Base-by-base conservation (phyloP, 208 protist species). In the Sergeia podlipaevii region DNA sequence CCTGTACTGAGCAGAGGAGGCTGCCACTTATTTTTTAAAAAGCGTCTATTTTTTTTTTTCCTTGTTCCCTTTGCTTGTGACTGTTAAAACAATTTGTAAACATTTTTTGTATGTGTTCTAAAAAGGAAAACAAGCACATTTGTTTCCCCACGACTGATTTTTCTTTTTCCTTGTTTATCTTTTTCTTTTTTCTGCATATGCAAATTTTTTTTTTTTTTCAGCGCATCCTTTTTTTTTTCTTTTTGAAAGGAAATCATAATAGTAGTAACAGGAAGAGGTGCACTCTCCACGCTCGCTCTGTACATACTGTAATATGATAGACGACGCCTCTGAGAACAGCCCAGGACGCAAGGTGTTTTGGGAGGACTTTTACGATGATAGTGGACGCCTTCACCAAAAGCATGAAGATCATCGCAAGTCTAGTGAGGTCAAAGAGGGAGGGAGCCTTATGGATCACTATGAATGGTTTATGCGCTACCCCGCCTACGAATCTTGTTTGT, bases 391-490 rank as follows among this genome's bases (percentile, higher is more conserved):
- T 2, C 41, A 44, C 1, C 6, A 58, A 11, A 80, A 86, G 52
- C 57, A 86, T 46, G 33, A 34, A 36, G 39, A 51, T 3, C n/a
- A 77, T 24, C 64, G 62, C 8, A 52, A 49, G 21, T 36, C 67
- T 13, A 48, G 44, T 17, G 62, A 78, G 34, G 28, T 71, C 2
- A 50, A 47, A 4, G 56, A 68, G 33, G 30, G 54, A 0, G 74
- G 61, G 5, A 77, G 65, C 20, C 38, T 86, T 5, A 44, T 74
- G 27, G 58, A 86, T 24, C 78, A 86, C 65, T 86, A 86, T 60
- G 78, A 86, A 51, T 86, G 78, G 78, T 86, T 86, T 34, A 79
- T 86, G 71, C 48, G 60, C 27, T 82, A 67, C 42, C 50, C 65
- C 0, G 32, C 41, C 11, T 86, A 82, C 38, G 78, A 77, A 27